A percentile compares a stretch with the other conserved stretches of the same genome.
Evolutionary conservation across 2,329 filamentous ascomycete genomes (phyloP).

Genomic region (Ophiocordyceps camponoti-leonardi): DNA sequence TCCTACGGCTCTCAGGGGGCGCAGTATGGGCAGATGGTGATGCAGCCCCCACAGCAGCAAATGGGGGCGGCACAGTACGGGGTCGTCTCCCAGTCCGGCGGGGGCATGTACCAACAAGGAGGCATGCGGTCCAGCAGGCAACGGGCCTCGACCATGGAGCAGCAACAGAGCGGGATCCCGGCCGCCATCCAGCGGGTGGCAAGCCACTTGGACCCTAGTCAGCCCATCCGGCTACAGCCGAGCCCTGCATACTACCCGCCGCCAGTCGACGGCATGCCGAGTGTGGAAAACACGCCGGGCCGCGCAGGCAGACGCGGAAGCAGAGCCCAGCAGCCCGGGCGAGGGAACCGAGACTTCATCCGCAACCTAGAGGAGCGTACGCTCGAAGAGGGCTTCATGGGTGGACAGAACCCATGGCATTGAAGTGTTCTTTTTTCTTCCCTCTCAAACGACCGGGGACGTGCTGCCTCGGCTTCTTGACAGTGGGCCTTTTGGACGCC

Average conservation of each 20-base stretch:
- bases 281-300: conserved; percentile 39
- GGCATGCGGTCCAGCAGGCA: conserved; percentile 58
- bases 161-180: conserved; percentile 83
- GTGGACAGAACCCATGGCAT: conserved; percentile 46
- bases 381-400: conserved; percentile 80
- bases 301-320: conserved; percentile 59
- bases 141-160: conserved; percentile 90
- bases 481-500: not conserved
- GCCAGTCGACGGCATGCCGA: conserved; percentile 62
- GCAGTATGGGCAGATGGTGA: conserved; percentile 57
- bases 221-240: conserved; percentile 84
- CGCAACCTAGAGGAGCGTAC: conserved; percentile 88
- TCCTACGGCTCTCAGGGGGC: conserved; percentile 60
- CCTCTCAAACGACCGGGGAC: not conserved
- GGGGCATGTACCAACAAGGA: conserved; percentile 44
- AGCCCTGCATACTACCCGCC: conserved; percentile 96
- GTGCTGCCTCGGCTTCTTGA: not conserved
- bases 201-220: conserved; percentile 85
- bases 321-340: conserved; percentile 43
- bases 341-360: conserved; percentile 72
- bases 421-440: conserved; percentile 22
- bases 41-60: conserved; percentile 51
- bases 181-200: conserved; percentile 86
- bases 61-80: conserved; percentile 49
- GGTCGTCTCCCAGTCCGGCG: conserved; percentile 25